These are phyloP conservation scores for Aureobasidium sp. DNA, from an alignment of 2,329 filamentous ascomycete species.

Conservation along the genomic window DNA sequence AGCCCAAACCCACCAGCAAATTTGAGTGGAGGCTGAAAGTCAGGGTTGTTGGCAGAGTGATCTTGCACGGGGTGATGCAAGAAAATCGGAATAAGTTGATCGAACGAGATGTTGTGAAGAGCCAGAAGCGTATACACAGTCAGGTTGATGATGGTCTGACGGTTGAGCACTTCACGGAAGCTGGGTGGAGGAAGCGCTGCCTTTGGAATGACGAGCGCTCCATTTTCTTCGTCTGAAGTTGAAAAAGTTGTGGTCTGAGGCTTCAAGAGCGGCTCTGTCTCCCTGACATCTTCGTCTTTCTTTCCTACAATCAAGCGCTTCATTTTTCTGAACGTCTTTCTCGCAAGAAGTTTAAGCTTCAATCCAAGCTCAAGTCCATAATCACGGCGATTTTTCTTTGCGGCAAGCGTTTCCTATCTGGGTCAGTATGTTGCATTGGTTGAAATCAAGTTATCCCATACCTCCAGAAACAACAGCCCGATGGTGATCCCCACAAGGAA, in stretches of 20 bases:
- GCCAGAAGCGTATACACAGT: conserved; percentile 73
- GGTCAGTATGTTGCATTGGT: conserved; percentile 11
- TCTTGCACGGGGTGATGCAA: conserved; percentile 64
- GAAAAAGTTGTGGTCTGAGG: not conserved
- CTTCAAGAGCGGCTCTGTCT: conserved; percentile 18
- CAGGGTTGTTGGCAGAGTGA: conserved; percentile 44
- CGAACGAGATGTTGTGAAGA: conserved; percentile 74
- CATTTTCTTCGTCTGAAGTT: conserved; percentile 13
- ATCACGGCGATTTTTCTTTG: conserved; percentile 61
- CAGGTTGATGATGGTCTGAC: conserved; percentile 68
- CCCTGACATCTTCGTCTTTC: not conserved
- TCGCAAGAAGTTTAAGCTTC: conserved; percentile 43
- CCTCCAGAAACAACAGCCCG: conserved; percentile 70
- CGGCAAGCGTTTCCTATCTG: conserved; percentile 67
- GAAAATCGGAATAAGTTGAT: conserved; percentile 84
- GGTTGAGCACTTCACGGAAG: conserved; percentile 62
- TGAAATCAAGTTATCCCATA: conserved; percentile 28
- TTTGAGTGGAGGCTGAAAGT: conserved; percentile 63
- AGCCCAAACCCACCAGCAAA: conserved; percentile 77
- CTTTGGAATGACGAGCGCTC: conserved; percentile 15
- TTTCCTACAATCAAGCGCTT: not conserved
- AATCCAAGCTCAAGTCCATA: conserved; percentile 69
- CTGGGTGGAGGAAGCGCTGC: conserved; percentile 29
- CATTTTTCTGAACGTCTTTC: conserved; percentile 17
- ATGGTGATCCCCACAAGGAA: conserved; percentile 71